Percentiles rank a stretch among this genome's conserved stretches.
phyloP scores from a whole-genome alignment of 106 monocot species.

The Cymbidium sinense region DNA sequence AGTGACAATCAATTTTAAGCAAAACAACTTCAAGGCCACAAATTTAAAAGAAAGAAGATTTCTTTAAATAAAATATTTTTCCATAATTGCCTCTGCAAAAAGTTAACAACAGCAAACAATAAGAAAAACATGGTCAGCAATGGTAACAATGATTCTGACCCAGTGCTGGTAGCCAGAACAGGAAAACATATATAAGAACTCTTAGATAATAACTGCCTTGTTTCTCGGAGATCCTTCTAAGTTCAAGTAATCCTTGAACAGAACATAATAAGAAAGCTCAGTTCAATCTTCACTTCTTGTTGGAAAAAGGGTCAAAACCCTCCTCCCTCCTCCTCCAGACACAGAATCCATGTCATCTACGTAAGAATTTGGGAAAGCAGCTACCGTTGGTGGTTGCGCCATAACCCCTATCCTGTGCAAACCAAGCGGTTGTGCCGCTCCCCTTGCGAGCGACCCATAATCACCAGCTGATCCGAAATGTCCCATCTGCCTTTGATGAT shows the following conservation, averaged over 20 bases:
- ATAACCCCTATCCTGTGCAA: conserved; percentile 33
- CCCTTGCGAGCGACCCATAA: conserved; percentile 15
- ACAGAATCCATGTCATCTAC: conserved; percentile 44
- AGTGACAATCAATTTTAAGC: no score
- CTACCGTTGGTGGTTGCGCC: conserved; percentile 1
- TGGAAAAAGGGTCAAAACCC: conserved; percentile 77
- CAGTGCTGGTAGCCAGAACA: no score
- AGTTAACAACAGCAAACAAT: no score
- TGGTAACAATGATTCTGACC: no score
- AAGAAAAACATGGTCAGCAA: no score
- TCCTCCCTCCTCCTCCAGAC: conserved; percentile 35
- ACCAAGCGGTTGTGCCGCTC: conserved; percentile 2
- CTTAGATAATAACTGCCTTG: no score
- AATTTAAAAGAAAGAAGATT: no score
- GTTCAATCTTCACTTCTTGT: conserved; percentile 50
- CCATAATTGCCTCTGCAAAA: background rate
- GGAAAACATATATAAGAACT: no score
- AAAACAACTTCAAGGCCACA: no score
- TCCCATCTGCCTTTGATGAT: conserved; percentile 19
- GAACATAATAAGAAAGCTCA: background rate
- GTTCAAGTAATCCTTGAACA: background rate
- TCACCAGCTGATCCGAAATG: conserved; percentile 17
- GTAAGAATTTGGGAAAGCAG: conserved; percentile 19
- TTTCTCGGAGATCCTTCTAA: background rate
- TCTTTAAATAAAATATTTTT: no score